Evolutionary conservation across 2,329 filamentous ascomycete species (phyloP).

Genomic region (Neophaeococcomyces mojaviensis): DNA sequence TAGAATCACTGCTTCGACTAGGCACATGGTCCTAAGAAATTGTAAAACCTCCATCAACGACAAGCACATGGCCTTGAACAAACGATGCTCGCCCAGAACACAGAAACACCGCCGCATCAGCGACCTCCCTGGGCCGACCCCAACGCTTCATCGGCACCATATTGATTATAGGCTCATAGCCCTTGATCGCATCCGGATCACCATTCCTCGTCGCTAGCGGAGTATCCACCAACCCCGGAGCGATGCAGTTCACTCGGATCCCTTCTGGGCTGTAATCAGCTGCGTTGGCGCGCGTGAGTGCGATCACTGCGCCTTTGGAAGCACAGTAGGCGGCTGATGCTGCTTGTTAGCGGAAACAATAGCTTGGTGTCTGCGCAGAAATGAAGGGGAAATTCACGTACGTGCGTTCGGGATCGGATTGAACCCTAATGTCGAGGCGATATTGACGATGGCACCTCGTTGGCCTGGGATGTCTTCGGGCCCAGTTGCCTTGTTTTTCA

Average conservation of each 20-base stretch:
- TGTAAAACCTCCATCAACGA: slow-evolving; percentile 47
- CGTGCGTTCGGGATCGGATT: slow-evolving; percentile 40
- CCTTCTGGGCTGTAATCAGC: slow-evolving; percentile 27
- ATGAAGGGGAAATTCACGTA: slow-evolving; percentile 25
- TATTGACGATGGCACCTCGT: slow-evolving; percentile 45
- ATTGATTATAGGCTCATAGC: slow-evolving; percentile 36
- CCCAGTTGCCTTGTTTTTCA: slow-evolving; percentile 36
- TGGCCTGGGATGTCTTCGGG: slow-evolving; percentile 31
- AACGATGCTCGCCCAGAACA: slow-evolving; percentile 45
- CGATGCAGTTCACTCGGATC: slow-evolving; percentile 33
- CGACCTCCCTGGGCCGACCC: slow-evolving; percentile 44
- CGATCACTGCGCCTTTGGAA: slow-evolving; percentile 38
- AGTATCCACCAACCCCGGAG: slow-evolving; percentile 41
- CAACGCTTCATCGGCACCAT: slow-evolving; percentile 47
- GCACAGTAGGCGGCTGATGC: slow-evolving; percentile 34
- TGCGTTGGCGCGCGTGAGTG: slow-evolving; percentile 35
- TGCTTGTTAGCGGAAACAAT: neutral
- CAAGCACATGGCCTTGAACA: slow-evolving; percentile 45
- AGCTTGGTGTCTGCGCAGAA: neutral
- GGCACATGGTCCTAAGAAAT: too few relatives aligned
- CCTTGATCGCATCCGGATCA: slow-evolving; percentile 27
- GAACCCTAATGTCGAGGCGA: slow-evolving; percentile 46
- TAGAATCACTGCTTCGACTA: too few relatives aligned
- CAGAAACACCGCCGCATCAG: slow-evolving; percentile 44
- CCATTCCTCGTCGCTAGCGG: slow-evolving; percentile 38